Evolutionary conservation across 2,329 filamentous ascomycete species (phyloP).

Genomic region (Fusarium sp.): DNA sequence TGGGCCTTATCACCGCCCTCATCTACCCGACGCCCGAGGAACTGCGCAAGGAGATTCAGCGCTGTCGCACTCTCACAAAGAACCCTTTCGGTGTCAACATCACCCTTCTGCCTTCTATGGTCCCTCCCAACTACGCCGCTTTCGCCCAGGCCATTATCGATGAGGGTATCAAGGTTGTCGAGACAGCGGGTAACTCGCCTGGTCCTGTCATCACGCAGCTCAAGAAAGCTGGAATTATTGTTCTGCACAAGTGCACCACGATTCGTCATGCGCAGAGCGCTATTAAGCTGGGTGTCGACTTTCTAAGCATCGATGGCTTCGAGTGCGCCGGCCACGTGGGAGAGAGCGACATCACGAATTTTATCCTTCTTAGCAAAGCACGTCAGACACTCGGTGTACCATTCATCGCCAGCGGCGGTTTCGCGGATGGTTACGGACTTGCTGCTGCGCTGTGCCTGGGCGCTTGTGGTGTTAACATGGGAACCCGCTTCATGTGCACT

Average conservation of each 20-base stretch:
- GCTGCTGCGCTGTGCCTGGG: conserved; percentile 91
- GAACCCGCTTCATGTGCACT: conserved; percentile 97
- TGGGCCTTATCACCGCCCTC: conserved; percentile 86
- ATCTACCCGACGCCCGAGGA: conserved; percentile 94
- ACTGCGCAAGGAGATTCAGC: conserved; percentile 91
- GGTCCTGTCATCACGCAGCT: conserved; percentile 90
- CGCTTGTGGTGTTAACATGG: conserved; percentile 97
- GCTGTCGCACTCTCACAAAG: conserved; percentile 81
- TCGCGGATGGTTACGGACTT: conserved; percentile 92
- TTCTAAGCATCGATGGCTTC: conserved; percentile 96
- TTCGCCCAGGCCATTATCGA: conserved; percentile 95
- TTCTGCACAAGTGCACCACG: conserved; percentile 98
- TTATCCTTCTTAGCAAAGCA: conserved; percentile 86
- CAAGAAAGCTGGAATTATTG: conserved; percentile 80
- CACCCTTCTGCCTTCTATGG: conserved; percentile 88
- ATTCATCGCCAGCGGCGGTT: conserved; percentile 96
- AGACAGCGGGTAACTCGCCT: conserved; percentile 89
- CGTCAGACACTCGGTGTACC: conserved; percentile 85
- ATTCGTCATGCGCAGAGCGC: conserved; percentile 93
- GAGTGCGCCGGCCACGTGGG: conserved; percentile 94
- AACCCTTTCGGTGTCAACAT: conserved; percentile 93
- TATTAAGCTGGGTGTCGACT: conserved; percentile 94
- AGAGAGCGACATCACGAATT: conserved; percentile 89
- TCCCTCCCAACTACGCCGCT: conserved; percentile 90
- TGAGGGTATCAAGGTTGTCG: conserved; percentile 89